A percentile compares a stretch with the other conserved stretches of the same genome.
Evolutionary conservation across 139 green algal species (phyloP).

Genomic region (Deuterostichococcus epilithicus): DNA sequence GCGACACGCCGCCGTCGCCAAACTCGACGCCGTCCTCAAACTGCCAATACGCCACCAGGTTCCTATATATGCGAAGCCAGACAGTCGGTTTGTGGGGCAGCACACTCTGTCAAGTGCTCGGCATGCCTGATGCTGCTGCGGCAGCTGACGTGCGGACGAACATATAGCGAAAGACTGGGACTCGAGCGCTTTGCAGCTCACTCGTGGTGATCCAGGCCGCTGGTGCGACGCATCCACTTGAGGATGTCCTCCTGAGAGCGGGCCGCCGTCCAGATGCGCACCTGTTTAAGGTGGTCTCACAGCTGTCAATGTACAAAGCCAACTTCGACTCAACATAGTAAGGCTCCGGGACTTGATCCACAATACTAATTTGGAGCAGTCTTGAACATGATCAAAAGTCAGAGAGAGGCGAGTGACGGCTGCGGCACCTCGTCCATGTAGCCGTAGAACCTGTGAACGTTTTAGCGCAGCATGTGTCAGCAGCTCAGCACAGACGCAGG

Average conservation of each 20-base stretch:
- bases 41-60: slow-evolving; percentile 81
- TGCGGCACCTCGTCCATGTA: slow-evolving; percentile 74
- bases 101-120: too few species aligned
- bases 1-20: slow-evolving; percentile 32
- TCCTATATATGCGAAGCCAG: too few species aligned
- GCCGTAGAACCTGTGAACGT: slow-evolving; percentile 78
- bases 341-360: too few species aligned
- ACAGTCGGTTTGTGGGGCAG: too few species aligned
- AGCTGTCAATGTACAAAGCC: neutral
- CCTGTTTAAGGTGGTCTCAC: slow-evolving; percentile 1
- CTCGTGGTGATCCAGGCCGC: slow-evolving; percentile 43
- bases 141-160: too few species aligned
- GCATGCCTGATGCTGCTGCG: too few species aligned
- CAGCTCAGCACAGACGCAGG: too few species aligned
- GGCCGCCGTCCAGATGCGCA: slow-evolving; percentile 57
- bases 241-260: slow-evolving; percentile 75
- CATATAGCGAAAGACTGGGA: too few species aligned
- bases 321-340: too few species aligned
- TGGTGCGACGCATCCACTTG: slow-evolving; percentile 53
- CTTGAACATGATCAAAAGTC: neutral
- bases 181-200: neutral
- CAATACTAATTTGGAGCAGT: too few species aligned
- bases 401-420: neutral
- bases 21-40: slow-evolving; percentile 73
- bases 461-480: too few species aligned